Percentiles rank a stretch among this genome's conserved stretches.
Evolutionary conservation across 2,329 filamentous ascomycete species (phyloP).

Genomic region (Trichoderma oligosporum): DNA sequence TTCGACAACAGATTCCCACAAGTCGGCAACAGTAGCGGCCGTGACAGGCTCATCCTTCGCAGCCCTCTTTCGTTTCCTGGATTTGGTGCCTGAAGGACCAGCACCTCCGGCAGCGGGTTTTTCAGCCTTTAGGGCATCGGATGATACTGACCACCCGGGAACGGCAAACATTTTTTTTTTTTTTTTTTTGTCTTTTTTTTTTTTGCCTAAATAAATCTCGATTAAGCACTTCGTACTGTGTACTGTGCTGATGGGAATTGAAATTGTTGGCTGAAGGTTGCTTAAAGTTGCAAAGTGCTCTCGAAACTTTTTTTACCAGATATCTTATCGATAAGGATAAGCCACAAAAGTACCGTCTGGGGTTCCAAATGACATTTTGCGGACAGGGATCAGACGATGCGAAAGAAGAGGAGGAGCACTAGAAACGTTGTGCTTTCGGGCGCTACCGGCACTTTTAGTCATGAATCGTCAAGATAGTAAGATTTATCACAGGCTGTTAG

Average conservation of each 20-base stretch:
- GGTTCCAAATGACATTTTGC: too few relatives aligned
- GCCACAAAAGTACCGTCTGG: neutral
- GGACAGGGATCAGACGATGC: too few relatives aligned
- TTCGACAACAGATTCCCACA: conserved; percentile 79
- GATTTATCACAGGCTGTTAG: too few relatives aligned
- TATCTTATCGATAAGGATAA: conserved; percentile 6
- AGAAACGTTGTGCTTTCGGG: too few relatives aligned
- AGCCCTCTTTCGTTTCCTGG: conserved; percentile 56
- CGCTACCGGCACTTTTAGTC: too few relatives aligned
- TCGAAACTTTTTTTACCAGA: neutral
- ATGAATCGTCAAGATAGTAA: too few relatives aligned
- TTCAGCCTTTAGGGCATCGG: conserved; percentile 68
- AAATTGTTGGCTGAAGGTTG: neutral
- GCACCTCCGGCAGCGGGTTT: conserved; percentile 36
- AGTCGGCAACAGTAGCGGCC: conserved; percentile 65
- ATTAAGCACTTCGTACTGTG: neutral
- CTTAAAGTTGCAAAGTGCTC: neutral
- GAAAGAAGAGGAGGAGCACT: too few relatives aligned
- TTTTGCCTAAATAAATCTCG: too few relatives aligned
- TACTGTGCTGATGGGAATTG: neutral
- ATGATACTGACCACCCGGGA: conserved; percentile 82
- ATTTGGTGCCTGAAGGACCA: conserved; percentile 40
- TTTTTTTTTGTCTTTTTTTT: too few relatives aligned
- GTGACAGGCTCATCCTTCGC: conserved; percentile 49
- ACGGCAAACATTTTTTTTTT: conserved; percentile 76